A percentile compares a stretch with the other conserved stretches of the same genome.
Conservation (phyloP, 768 basidiomycete genomes). For the Gloeostereum incarnatum region DNA sequence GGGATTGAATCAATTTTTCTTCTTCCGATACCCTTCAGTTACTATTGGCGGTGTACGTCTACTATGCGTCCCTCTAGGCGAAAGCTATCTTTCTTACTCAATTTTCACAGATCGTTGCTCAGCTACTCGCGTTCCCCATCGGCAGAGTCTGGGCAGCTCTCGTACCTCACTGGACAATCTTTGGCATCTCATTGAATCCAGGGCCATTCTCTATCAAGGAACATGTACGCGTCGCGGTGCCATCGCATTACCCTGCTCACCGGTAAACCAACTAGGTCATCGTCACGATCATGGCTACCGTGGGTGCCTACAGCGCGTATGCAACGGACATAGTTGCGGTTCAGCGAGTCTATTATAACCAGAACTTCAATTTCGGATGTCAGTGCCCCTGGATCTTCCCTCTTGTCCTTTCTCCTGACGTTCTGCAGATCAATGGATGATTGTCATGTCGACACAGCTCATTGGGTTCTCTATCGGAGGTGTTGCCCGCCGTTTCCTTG, state of each 20-base stretch:
- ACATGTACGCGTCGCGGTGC: slow-evolving; percentile 21
- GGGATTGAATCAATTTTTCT: slow-evolving; percentile 78
- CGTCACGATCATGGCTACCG: slow-evolving; percentile 1
- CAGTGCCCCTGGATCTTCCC: slow-evolving; percentile 5
- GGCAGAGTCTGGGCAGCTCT: slow-evolving; percentile 60
- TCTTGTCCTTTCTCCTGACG: background rate
- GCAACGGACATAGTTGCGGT: slow-evolving; percentile 70
- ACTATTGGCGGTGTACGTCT: slow-evolving; percentile 31
- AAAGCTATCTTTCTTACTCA: background rate
- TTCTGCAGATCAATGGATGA: slow-evolving; percentile 39
- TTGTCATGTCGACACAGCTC: slow-evolving; percentile 65
- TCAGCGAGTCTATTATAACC: slow-evolving; percentile 60
- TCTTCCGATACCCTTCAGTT: slow-evolving; percentile 61
- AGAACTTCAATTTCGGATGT: slow-evolving; percentile 43
- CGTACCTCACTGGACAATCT: slow-evolving; percentile 40
- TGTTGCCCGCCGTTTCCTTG: slow-evolving; percentile 52
- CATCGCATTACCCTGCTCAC: no score
- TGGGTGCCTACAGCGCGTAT: slow-evolving; percentile 24
- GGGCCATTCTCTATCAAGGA: slow-evolving; percentile 74
- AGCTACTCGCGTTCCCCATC: slow-evolving; percentile 60
- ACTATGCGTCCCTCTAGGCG: background rate
- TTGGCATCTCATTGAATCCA: slow-evolving; percentile 59
- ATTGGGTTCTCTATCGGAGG: slow-evolving; percentile 54
- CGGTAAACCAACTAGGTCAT: background rate
- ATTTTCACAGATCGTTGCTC: slow-evolving; percentile 43